phyloP scores from a whole-genome alignment of 352 stramenopile genomes.

The Globisporangium spiculum region DNA sequence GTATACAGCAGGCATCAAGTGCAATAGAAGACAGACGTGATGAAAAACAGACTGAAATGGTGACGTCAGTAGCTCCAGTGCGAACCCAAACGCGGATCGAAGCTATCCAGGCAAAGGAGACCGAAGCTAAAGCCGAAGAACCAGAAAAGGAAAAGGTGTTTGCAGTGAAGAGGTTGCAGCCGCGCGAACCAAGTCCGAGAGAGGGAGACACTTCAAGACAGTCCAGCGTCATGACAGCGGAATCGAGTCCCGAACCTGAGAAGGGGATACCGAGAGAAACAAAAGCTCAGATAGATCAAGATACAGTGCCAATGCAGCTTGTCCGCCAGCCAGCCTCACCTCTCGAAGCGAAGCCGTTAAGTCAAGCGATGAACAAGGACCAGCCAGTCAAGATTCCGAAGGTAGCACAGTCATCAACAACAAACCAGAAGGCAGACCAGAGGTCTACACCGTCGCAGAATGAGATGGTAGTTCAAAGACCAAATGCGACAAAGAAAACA shows the following conservation, averaged over 20 bases:
- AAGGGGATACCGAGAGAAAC: background rate
- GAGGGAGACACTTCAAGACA: background rate
- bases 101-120: background rate
- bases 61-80: background rate
- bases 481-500: background rate
- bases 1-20: background rate
- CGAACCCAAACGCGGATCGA: background rate
- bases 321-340: background rate
- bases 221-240: background rate
- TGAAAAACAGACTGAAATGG: background rate
- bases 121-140: background rate
- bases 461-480: background rate
- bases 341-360: background rate
- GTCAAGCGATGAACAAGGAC: background rate
- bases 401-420: background rate
- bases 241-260: background rate
- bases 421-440: background rate
- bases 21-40: background rate
- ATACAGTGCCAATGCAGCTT: background rate
- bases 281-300: too few relatives aligned
- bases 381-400: background rate
- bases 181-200: background rate
- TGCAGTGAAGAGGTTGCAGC: background rate
- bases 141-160: background rate
- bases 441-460: background rate